Base-by-base conservation (phyloP, 306 rosid species). In the Chamaecrista fasciculata region DNA sequence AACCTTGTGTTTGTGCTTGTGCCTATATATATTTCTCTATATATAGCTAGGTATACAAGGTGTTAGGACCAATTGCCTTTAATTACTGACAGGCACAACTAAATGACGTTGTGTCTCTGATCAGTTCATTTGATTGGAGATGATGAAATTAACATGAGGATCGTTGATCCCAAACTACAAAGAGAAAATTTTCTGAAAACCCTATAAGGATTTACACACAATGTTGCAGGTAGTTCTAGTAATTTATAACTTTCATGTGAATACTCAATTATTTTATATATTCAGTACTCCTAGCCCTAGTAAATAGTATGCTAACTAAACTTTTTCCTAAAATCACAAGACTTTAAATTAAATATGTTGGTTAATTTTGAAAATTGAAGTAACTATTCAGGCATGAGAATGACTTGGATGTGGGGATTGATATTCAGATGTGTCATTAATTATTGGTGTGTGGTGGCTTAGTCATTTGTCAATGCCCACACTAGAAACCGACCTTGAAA, bases 391-490 rank as follows among this genome's bases (percentile, higher is more conserved):
- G 29, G 19, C 19, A 18, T 25, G 21, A 42, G 75, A 37, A 28
- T 46, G 46, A 16, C 43, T 4, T 5, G 6, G n/a, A 48, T 63
- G n/a, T 15, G 26, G 40, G 37, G 16, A 42, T 50, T n/a, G n/a
- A n/a, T n/a, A n/a, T n/a, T n/a, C 4, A 64, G 64, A 47, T 39
- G 8, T 21, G 67, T 31, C 63, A 31, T 57, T 69, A 31, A 29
- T 56, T 58, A 25, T 46, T 36, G 60, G 55, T 67, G 44, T 72
- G 48, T 71, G 76, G 74, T 50, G 70, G 62, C 69, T 65, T 36
- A 36, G 65, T 73, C 75, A 55, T 63, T 44, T 67, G 72, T 53
- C 66, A 51, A 64, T 69, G 81, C 81, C 81, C 75, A 71, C 80
- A 29, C 78, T 72, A 76, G 29, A 50, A 51, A 60, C 66, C 63